Base-by-base conservation (phyloP, 305 asterid genomes). In the Stenogyne calaminthoides region DNA sequence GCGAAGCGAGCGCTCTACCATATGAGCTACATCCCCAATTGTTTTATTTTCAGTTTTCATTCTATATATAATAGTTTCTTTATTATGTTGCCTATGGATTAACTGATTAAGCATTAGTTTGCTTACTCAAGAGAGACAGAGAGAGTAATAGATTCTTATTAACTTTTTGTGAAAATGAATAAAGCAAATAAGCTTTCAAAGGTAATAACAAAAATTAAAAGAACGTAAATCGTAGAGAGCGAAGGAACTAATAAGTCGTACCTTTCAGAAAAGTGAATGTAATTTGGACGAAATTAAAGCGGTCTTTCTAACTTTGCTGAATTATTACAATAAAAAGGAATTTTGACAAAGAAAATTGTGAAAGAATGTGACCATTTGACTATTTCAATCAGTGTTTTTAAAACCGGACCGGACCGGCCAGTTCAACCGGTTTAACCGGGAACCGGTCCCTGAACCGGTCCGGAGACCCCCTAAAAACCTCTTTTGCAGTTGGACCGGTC, bases 1-100 rank as follows among this genome's bases (percentile, higher is more conserved):
- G 96, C 97, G 85, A 91, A 94, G 95, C 93, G 92, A 91, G 98
- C 97, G 91, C 98, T 92, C 98, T 94, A 92, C 97, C 96, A 88
- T 89, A 88, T 91, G 96, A 91, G 96, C 97, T 91, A 91, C 97
- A 89, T 81, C 97, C 97, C 96, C 96, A 52, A n/a, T 15, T 49
- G 22, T 1, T 0, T 6, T 1, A 6, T 15, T 15, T 14, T 4
- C 56, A 6, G 4, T 16, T 15, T 46, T 14, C 14, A 44, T 4
- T 0, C 5, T 47, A 47, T n/a, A 0, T 15, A 4, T 49, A 47
- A 47, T 0, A 0, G 0, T 0, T 12, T n/a, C 2, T 15, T n/a
- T n/a, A 47, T 47, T 47, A 47, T 47, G 9, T 47, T n/a, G 3
- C 52, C 55, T 47, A n/a, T 47, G 18, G 18, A 46, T 14, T 46